Base-by-base conservation (phyloP, 345 rosid genomes). In the Abelmoschus esculentus region DNA sequence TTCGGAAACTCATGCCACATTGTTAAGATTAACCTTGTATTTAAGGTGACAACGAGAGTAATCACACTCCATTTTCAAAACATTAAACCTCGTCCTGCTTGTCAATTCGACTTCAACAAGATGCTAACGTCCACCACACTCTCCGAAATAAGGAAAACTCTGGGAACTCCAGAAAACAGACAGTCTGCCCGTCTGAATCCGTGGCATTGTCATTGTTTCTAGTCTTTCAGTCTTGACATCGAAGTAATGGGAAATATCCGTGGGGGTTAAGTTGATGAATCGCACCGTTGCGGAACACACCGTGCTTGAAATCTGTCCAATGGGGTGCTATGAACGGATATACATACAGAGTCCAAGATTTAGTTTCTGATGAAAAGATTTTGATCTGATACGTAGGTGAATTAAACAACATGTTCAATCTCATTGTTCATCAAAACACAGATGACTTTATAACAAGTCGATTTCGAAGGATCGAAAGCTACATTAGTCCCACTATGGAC, bases 321-420 rank as follows among this genome's bases (percentile, higher is more conserved):
- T 46, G 38, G 7, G 55, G 38, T 1, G 55, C 69, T 26, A 42
- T 53, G 9, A 46, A 65, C 3, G 68, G 34, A 12, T 1, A 1
- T 5, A 32, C 68, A 12, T 9, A 42, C 3, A 12, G 34, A 0
- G 2, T 42, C 68, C 68, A 64, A 42, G 34, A 18, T 64, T 64
- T 64, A 19, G 52, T 64, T 64, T 42, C 11, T 1, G 54, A 64
- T 12, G 68, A 42, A 42, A 64, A 64, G 18, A 64, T 42, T 32
- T 64, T 18, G 7, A 65, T 46, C 54, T 65, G 69, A 46, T 65
- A 65, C 2, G 69, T 65, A 13, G 55, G 69, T 19, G 69, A n/a
- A n/a, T n/a, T n/a, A 14, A 44, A 44, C 18, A 7, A 7, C 1
- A 18, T 65, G 69, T 22, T 26, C 55, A 12, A 64, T 64, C 34